phyloP scores from a whole-genome alignment of 768 basidiomycete genomes.

The Macrocybe gigantea region DNA sequence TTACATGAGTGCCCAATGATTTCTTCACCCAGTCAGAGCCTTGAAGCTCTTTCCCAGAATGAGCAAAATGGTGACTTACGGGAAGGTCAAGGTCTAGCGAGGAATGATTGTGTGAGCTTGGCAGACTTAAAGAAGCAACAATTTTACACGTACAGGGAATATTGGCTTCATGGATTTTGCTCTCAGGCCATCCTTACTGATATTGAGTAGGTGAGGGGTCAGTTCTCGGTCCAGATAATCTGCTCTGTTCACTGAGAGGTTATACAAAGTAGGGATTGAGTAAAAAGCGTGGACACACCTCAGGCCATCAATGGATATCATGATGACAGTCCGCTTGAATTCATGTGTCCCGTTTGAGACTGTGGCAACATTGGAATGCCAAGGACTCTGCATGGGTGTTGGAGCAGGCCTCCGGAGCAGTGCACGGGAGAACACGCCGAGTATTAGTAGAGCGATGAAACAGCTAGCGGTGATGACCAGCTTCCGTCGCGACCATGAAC shows the following conservation, averaged over 20 bases:
- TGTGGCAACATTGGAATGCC: constrained; percentile 35
- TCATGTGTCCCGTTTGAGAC: constrained; percentile 80
- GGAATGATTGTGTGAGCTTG: neutral
- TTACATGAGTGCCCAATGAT: constrained; percentile 87
- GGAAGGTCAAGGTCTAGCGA: constrained; percentile 78
- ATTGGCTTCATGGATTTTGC: constrained; percentile 86
- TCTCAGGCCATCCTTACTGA: constrained; percentile 77
- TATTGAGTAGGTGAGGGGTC: constrained; percentile 76
- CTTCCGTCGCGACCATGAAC: constrained; percentile 32
- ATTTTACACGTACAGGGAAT: constrained; percentile 64
- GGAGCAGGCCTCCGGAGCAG: constrained; percentile 22
- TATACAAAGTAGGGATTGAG: constrained; percentile 7
- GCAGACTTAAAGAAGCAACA: neutral
- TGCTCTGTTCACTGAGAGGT: constrained; percentile 39
- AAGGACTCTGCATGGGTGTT: constrained; percentile 18
- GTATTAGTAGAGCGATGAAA: constrained; percentile 37
- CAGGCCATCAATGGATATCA: constrained; percentile 86
- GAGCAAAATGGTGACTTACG: constrained; percentile 42
- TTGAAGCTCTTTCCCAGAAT: constrained; percentile 1
- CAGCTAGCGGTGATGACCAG: constrained; percentile 29
- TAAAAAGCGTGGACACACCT: constrained; percentile 34
- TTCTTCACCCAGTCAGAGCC: constrained; percentile 34
- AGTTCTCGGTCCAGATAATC: constrained; percentile 84
- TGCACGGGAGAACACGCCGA: constrained; percentile 34
- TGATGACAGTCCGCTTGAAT: constrained; percentile 73